A percentile compares a stretch with the other conserved stretches of the same genome.
phyloP scores from a whole-genome alignment of 2,329 filamentous ascomycete genomes.

The Cryphonectria japonica region DNA sequence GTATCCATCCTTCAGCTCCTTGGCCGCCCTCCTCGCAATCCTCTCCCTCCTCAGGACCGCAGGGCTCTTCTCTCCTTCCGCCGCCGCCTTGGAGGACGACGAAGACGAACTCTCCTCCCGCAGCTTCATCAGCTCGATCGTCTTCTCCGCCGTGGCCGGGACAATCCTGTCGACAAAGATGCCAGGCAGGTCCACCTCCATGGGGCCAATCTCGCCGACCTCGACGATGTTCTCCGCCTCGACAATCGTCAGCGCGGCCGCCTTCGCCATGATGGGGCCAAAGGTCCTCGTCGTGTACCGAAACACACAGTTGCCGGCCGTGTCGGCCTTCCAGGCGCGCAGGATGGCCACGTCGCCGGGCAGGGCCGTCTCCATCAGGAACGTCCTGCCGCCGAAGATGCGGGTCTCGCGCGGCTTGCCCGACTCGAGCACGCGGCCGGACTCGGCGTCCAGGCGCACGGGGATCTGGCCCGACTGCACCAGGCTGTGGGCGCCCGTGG shows the following conservation, averaged over 20 bases:
- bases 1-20: constrained; percentile 79
- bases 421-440: constrained; percentile 64
- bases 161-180: constrained; percentile 85
- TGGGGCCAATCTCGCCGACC: constrained; percentile 71
- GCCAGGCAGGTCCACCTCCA: constrained; percentile 77
- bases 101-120: constrained; percentile 41
- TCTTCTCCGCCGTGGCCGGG: constrained; percentile 70
- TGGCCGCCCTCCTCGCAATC: constrained; percentile 76
- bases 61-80: constrained; percentile 43
- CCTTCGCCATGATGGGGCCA: constrained; percentile 79
- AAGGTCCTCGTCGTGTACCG: constrained; percentile 78
- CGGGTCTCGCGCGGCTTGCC: constrained; percentile 71
- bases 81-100: constrained; percentile 39
- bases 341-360: constrained; percentile 78
- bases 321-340: constrained; percentile 76
- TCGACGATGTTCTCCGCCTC: constrained; percentile 86
- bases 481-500: constrained; percentile 70
- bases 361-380: constrained; percentile 77
- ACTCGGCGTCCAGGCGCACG: constrained; percentile 57
- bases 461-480: constrained; percentile 72
- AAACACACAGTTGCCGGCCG: constrained; percentile 80
- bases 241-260: constrained; percentile 76
- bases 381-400: constrained; percentile 72
- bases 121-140: constrained; percentile 71
- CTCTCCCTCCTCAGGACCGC: constrained; percentile 64